These are phyloP conservation scores for Sphaerobolus stellatus DNA, from an alignment of 1,284 basidiomycete genomes.

Conservation along the genomic window DNA sequence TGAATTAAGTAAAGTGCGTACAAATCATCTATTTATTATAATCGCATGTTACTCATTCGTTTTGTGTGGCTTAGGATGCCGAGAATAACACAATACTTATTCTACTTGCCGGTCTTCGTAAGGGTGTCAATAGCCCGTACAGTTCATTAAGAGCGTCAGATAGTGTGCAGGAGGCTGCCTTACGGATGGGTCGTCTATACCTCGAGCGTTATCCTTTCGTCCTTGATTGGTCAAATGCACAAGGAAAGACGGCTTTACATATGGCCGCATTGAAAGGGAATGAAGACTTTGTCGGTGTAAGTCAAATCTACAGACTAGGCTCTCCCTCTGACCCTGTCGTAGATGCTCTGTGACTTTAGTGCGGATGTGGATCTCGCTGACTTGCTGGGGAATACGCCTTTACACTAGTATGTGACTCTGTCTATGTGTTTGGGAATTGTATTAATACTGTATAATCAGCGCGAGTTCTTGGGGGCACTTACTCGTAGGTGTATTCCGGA, in stretches of 20 bases:
- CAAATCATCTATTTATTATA: slow-evolving; percentile 1
- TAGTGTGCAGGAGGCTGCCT: slow-evolving; percentile 65
- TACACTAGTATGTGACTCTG: slow-evolving; percentile 76
- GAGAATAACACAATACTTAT: slow-evolving; percentile 91
- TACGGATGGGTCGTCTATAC: slow-evolving; percentile 80
- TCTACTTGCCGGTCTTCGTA: slow-evolving; percentile 76
- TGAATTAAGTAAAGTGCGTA: slow-evolving; percentile 80
- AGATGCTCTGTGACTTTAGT: slow-evolving; percentile 87
- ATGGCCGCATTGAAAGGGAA: slow-evolving; percentile 86
- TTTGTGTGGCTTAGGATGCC: slow-evolving; percentile 58
- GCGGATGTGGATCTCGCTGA: slow-evolving; percentile 88
- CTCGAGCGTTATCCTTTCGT: slow-evolving; percentile 81
- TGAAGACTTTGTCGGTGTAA: slow-evolving; percentile 79
- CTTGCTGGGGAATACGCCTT: slow-evolving; percentile 86
- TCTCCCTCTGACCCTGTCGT: slow-evolving; percentile 14
- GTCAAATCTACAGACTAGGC: slow-evolving; percentile 34
- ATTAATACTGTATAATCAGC: slow-evolving; percentile 37
- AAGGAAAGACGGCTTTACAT: slow-evolving; percentile 89
- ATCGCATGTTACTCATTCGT: slow-evolving; percentile 10
- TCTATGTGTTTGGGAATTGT: slow-evolving; percentile 2
- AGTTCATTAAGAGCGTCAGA: slow-evolving; percentile 46
- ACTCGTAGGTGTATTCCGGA: slow-evolving; percentile 48
- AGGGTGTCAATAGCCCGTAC: slow-evolving; percentile 49
- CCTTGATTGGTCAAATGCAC: slow-evolving; percentile 86
- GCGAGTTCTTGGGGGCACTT: slow-evolving; percentile 85